These are phyloP conservation scores for Saturnispora dispora DNA, from an alignment of 805 yeast species.

Conservation along the genomic window DNA sequence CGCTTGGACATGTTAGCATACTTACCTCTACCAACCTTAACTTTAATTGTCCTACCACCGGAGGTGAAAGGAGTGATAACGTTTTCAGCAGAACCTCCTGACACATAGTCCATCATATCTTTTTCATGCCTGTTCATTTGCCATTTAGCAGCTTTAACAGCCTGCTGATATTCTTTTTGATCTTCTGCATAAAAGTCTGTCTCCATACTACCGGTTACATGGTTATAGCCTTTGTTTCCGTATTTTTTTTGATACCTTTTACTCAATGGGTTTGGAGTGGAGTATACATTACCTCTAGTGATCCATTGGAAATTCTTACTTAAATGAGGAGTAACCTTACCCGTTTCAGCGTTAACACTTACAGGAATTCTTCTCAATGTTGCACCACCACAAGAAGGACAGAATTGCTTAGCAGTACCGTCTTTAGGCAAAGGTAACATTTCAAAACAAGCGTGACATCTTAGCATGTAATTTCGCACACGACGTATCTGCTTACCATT, in stretches of 20 bases:
- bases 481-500: constrained; percentile 79
- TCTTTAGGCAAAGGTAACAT: constrained; percentile 69
- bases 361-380: constrained; percentile 88
- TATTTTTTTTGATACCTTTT: constrained; percentile 59
- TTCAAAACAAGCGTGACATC: constrained; percentile 96
- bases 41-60: constrained; percentile 55
- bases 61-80: constrained; percentile 79
- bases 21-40: constrained; percentile 79
- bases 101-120: constrained; percentile 77
- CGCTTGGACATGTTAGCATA: constrained; percentile 43
- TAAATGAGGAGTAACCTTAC: constrained; percentile 78
- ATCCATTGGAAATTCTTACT: constrained; percentile 92
- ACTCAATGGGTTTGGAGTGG: constrained; percentile 81
- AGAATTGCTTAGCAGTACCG: constrained; percentile 76
- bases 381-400: constrained; percentile 92
- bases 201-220: constrained; percentile 45
- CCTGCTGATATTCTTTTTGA: constrained; percentile 86
- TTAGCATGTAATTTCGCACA: constrained; percentile 83
- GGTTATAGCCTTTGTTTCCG: constrained; percentile 77
- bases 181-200: constrained; percentile 73
- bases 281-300: constrained; percentile 73
- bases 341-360: constrained; percentile 67
- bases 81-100: constrained; percentile 88
- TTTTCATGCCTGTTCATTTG: constrained; percentile 79
- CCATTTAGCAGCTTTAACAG: constrained; percentile 83